Evolutionary conservation across 1,284 basidiomycete genomes (phyloP).

Genomic region (Microbotryum scabiosae): DNA sequence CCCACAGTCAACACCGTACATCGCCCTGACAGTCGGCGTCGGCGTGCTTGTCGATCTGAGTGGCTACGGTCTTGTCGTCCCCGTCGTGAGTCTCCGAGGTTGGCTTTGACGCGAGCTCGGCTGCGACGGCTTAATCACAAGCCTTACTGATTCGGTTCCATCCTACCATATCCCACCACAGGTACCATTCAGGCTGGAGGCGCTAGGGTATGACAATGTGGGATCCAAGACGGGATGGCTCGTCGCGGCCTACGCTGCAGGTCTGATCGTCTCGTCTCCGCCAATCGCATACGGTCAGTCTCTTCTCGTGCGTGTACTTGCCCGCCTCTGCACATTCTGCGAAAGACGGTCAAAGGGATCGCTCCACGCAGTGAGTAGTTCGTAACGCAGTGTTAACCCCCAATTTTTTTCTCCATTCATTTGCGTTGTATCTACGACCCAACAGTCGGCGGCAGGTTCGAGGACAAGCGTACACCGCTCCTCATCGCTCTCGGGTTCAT

Average conservation of each 20-base stretch:
- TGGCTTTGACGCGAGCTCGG: slow-evolving; percentile 5
- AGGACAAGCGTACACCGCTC: slow-evolving; percentile 27
- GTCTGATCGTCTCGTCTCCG: slow-evolving; percentile 28
- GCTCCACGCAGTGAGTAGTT: too few species aligned
- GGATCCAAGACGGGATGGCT: slow-evolving; percentile 32
- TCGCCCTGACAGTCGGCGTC: slow-evolving; percentile 16
- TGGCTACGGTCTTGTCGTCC: slow-evolving; percentile 7
- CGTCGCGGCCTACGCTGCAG: slow-evolving; percentile 30
- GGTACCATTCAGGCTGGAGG: slow-evolving; percentile 31
- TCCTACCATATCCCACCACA: slow-evolving; percentile 8
- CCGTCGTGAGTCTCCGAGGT: neutral
- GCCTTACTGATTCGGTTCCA: slow-evolving; percentile 5
- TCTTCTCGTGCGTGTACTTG: too few species aligned
- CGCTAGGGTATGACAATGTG: slow-evolving; percentile 30
- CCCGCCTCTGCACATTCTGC: too few species aligned
- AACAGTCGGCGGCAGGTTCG: slow-evolving; percentile 18
- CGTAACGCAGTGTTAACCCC: too few species aligned
- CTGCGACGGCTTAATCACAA: slow-evolving; percentile 3
- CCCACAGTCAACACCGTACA: slow-evolving; percentile 8
- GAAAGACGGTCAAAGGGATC: too few species aligned
- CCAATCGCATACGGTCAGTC: slow-evolving; percentile 13
- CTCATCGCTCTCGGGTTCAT: slow-evolving; percentile 30
- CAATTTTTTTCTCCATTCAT: too few species aligned
- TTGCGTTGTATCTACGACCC: too few species aligned
- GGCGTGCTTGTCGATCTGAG: slow-evolving; percentile 24